Evolutionary conservation across 169 alveolate species (phyloP), one percentile per base, ranked within the genome.

Genomic region (Theileria orientalis): DNA sequence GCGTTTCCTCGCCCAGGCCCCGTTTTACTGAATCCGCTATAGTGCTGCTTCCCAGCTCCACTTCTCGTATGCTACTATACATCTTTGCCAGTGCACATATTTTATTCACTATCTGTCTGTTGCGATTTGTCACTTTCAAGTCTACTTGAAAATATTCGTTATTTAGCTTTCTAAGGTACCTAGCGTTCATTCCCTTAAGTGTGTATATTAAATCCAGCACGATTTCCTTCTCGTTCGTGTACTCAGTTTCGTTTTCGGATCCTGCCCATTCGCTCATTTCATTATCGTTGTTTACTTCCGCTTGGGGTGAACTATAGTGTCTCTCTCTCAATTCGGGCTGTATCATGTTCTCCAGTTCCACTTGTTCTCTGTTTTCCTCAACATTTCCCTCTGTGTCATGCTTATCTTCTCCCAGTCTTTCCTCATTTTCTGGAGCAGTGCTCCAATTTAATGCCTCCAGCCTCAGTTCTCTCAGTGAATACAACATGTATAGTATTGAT

Each of bases 141-240:
- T 69, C 37, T 21, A 77, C 56, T 23, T 27, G 41, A 49, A 60
- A 68, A n/a, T 59, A 44, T 16, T 72, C 74, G 29, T 51, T 25
- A n/a, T 11, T 54, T 6, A 25, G 73, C 16, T 57, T 47, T 51
- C 59, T 77, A 19, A 77, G 35, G 59, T 57, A 77, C 8, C 80
- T 69, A 19, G 75, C 82, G 21, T 77, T 82, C 8, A 77, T 29
- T 25, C 86, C 86, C 42, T 69, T 69, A 11, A 77, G 49, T 8
- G 67, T 64, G 35, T 57, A 68, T 8, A 77, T 13, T 6, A 77
- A 6, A 49, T 77, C 86, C 0, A 74, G 41, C 7, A 77, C 82
- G 33, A 77, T 29, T 37, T 77, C 86, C 1, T 19, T 3, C 76
- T 75, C 84, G n/a, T n/a, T n/a, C n/a, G n/a, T n/a, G n/a, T n/a